A percentile compares a stretch with the other conserved stretches of the same genome.
phyloP scores from a whole-genome alignment of 2,329 filamentous ascomycete genomes.

The Claviceps paspali region DNA sequence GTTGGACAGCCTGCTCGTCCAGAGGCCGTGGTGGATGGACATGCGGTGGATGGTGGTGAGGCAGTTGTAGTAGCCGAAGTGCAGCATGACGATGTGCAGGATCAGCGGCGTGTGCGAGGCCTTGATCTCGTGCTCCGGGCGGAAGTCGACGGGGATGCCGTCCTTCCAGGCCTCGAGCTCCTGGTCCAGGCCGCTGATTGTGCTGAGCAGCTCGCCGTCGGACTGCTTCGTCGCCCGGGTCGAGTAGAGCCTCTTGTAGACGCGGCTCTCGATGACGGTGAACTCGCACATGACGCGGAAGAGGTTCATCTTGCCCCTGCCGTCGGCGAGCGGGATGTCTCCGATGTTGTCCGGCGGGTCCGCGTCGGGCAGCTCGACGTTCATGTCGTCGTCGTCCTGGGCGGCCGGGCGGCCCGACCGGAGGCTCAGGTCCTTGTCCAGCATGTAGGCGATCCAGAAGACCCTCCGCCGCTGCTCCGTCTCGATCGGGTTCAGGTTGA shows the following conservation, averaged over 20 bases:
- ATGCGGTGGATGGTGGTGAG: slow-evolving; percentile 95
- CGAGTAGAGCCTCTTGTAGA: slow-evolving; percentile 87
- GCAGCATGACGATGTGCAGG: slow-evolving; percentile 81
- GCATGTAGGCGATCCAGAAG: slow-evolving; percentile 51
- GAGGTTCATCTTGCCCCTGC: slow-evolving; percentile 84
- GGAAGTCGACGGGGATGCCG: slow-evolving; percentile 82
- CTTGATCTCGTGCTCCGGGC: slow-evolving; percentile 94
- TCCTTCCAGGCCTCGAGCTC: slow-evolving; percentile 94
- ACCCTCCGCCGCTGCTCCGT: slow-evolving; percentile 69
- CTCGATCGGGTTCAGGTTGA: slow-evolving; percentile 85
- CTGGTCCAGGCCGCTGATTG: slow-evolving; percentile 85
- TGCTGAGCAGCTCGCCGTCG: slow-evolving; percentile 84
- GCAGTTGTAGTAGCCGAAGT: slow-evolving; percentile 97
- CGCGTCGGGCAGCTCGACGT: slow-evolving; percentile 84
- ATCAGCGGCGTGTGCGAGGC: slow-evolving; percentile 87
- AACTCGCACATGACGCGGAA: slow-evolving; percentile 91
- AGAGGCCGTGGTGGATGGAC: slow-evolving; percentile 96
- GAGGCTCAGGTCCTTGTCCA: slow-evolving; percentile 48
- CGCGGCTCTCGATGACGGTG: slow-evolving; percentile 78
- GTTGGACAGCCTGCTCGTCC: slow-evolving; percentile 88
- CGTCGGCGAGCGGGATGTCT: slow-evolving; percentile 79
- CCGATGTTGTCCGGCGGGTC: slow-evolving; percentile 86
- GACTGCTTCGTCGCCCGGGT: slow-evolving; percentile 84
- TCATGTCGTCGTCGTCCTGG: slow-evolving; percentile 64
- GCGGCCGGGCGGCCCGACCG: slow-evolving; percentile 43